These are phyloP conservation scores for Ceratocystis lukuohia DNA, from an alignment of 2,329 filamentous ascomycete genomes.

Conservation along the genomic window DNA sequence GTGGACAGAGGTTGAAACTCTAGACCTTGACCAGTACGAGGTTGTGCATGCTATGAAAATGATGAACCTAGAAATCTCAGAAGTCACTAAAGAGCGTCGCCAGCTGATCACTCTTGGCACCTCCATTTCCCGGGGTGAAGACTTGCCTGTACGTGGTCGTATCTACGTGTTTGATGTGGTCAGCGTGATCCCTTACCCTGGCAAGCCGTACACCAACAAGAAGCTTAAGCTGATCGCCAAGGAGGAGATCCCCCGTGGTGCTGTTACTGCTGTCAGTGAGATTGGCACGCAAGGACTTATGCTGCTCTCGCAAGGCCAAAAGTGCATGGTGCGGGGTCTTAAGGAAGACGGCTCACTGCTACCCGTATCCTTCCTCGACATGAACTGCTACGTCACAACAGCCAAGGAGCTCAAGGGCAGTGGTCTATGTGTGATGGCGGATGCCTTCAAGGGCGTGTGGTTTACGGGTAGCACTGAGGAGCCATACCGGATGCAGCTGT, in stretches of 20 bases:
- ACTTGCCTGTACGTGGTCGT: slow-evolving; percentile 69
- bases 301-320: slow-evolving; percentile 85
- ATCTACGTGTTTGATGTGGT: slow-evolving; percentile 89
- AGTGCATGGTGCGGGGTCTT: slow-evolving; percentile 89
- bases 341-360: slow-evolving; percentile 89
- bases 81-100: slow-evolving; percentile 74
- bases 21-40: slow-evolving; percentile 62
- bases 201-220: slow-evolving; percentile 69
- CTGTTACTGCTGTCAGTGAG: slow-evolving; percentile 73
- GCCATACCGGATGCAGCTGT: slow-evolving; percentile 86
- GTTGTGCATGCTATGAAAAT: slow-evolving; percentile 69
- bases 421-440: slow-evolving; percentile 74
- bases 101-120: slow-evolving; percentile 77
- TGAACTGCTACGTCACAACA: slow-evolving; percentile 85
- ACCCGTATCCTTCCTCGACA: slow-evolving; percentile 93
- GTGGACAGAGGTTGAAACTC: slow-evolving; percentile 64
- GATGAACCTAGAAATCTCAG: slow-evolving; percentile 76
- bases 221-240: slow-evolving; percentile 75
- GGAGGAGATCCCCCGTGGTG: slow-evolving; percentile 83
- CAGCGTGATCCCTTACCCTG: slow-evolving; percentile 78
- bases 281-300: slow-evolving; percentile 79
- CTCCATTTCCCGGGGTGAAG: slow-evolving; percentile 75
- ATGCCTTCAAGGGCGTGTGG: slow-evolving; percentile 89
- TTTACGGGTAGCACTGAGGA: slow-evolving; percentile 94
- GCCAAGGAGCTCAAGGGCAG: slow-evolving; percentile 72